These are phyloP conservation scores for Pelargonium australe DNA, from an alignment of 441 rosid genomes.

Conservation along the genomic window DNA sequence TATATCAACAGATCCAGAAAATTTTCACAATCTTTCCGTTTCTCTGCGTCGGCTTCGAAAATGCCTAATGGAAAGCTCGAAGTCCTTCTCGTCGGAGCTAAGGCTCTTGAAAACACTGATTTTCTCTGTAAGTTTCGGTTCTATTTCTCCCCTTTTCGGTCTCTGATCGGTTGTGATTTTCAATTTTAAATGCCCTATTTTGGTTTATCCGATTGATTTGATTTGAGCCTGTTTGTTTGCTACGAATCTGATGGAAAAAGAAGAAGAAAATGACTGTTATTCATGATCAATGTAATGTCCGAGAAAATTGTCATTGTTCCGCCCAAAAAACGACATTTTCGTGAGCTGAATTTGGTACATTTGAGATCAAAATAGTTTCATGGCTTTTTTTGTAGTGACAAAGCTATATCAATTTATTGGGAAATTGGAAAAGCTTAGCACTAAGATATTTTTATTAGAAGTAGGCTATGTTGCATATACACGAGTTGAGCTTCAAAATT, in stretches of 20 bases:
- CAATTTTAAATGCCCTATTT: background rate
- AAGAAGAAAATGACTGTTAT: background rate
- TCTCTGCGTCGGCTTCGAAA: conserved; percentile 6
- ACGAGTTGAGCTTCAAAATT: no score
- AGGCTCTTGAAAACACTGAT: conserved; percentile 40
- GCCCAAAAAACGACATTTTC: background rate
- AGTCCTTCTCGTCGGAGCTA: conserved; percentile 52
- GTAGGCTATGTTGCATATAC: no score
- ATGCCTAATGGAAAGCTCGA: conserved; percentile 49
- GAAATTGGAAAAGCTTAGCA: background rate
- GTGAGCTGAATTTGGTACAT: no score
- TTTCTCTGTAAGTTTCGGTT: conserved; percentile 30
- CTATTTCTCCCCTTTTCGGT: background rate
- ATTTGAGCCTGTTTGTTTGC: background rate
- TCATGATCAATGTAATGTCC: background rate
- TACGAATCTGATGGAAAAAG: background rate
- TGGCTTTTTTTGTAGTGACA: background rate
- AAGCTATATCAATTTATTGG: background rate
- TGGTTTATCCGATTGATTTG: no score
- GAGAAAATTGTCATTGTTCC: background rate
- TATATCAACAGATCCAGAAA: background rate
- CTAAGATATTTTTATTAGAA: no score
- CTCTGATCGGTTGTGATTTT: background rate
- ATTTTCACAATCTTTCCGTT: background rate
- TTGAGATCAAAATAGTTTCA: no score